Evolutionary conservation across 768 basidiomycete species (phyloP).

Genomic region (Lactarius pseudohatsudake): DNA sequence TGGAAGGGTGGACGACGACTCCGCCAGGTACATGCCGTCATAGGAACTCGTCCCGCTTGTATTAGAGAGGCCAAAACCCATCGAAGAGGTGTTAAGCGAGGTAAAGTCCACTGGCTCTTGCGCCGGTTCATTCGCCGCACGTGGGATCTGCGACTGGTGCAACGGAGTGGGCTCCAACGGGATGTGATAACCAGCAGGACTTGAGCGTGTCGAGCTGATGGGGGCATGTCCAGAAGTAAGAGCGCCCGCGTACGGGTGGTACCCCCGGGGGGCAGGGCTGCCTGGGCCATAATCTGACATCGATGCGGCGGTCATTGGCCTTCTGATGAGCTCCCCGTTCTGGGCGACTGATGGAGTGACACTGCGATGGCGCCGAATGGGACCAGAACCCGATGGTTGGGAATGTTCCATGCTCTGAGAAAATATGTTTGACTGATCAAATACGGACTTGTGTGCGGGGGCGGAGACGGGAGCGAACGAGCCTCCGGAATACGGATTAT

Average conservation of each 20-base stretch:
- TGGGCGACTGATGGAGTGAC: conserved; percentile 69
- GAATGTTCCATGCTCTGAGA: conserved; percentile 41
- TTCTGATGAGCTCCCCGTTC: conserved; percentile 48
- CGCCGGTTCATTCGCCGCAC: conserved; percentile 28
- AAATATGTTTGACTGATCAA: conserved; percentile 58
- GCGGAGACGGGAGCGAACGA: conserved; percentile 55
- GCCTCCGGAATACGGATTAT: conserved; percentile 27
- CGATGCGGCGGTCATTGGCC: conserved; percentile 42
- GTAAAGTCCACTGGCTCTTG: conserved; percentile 11
- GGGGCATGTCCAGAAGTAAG: conserved; percentile 26
- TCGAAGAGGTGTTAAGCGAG: conserved; percentile 19
- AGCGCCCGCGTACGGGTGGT: conserved; percentile 39
- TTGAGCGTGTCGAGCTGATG: conserved; percentile 37
- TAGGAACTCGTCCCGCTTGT: conserved; percentile 24
- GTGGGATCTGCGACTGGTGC: conserved; percentile 26
- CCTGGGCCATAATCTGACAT: conserved; percentile 19
- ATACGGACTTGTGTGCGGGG: conserved; percentile 65
- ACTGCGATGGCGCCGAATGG: conserved; percentile 68
- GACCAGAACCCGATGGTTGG: conserved; percentile 46
- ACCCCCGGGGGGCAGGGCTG: conserved; percentile 33
- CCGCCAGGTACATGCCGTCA: conserved; percentile 34
- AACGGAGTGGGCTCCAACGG: conserved; percentile 36
- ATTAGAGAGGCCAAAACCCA: conserved; percentile 23
- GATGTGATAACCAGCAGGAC: conserved; percentile 52
- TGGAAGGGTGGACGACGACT: conserved; percentile 33